These are phyloP conservation scores for Quercus parvula DNA, from an alignment of 306 rosid genomes.

Conservation along the genomic window DNA sequence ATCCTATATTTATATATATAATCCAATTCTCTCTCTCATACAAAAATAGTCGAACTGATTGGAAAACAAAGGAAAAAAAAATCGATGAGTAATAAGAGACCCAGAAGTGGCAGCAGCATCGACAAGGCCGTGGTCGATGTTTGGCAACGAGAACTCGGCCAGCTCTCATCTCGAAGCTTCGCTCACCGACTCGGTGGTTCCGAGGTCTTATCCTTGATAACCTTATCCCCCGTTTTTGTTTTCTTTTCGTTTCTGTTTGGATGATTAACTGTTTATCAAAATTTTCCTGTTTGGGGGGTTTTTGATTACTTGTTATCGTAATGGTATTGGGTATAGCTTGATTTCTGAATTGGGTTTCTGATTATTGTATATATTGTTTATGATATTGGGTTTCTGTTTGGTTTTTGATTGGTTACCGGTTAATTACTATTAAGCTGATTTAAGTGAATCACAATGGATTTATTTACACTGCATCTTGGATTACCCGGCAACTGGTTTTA, in stretches of 20 bases:
- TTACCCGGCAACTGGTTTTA: too few species aligned
- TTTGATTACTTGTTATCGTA: neutral
- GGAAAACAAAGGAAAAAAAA: too few species aligned
- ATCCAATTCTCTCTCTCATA: too few species aligned
- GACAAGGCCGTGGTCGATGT: conserved; percentile 57
- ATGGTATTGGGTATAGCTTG: neutral
- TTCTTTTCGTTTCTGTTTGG: neutral
- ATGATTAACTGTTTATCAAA: neutral
- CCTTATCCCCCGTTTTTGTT: neutral
- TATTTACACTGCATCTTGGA: too few species aligned
- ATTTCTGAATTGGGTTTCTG: neutral
- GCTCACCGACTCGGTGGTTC: conserved; percentile 71
- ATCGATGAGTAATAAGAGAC: conserved; percentile 53
- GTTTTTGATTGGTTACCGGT: neutral
- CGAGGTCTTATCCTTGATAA: conserved; percentile 38
- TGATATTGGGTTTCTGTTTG: neutral
- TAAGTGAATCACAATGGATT: too few species aligned
- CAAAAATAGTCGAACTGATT: too few species aligned
- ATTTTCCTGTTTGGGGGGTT: neutral
- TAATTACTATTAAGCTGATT: too few species aligned
- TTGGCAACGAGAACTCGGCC: conserved; percentile 74
- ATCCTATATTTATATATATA: too few species aligned
- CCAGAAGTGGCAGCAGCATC: conserved; percentile 18
- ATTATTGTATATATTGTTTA: neutral
- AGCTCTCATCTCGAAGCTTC: conserved; percentile 56